phyloP scores from a whole-genome alignment of 2,329 filamentous ascomycete species.

The Rutstroemia sp. region DNA sequence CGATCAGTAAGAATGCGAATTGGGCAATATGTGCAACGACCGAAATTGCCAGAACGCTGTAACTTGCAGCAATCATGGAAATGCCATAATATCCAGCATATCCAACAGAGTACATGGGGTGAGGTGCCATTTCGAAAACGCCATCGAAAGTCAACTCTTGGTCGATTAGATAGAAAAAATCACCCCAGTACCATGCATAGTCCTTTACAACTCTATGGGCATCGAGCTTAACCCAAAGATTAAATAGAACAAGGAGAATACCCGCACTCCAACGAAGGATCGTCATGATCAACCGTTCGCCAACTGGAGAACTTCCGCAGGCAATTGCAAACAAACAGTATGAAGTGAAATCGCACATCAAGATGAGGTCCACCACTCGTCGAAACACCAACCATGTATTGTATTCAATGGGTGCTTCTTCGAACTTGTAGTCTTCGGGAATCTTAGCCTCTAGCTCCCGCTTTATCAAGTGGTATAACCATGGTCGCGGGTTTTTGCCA shows the following conservation, averaged over 20 bases:
- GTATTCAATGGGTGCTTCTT: conserved; percentile 91
- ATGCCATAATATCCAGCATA: conserved; percentile 98
- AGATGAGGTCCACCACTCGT: conserved; percentile 87
- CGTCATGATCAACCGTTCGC: conserved; percentile 64
- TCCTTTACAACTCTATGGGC: conserved; percentile 97
- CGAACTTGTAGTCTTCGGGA: conserved; percentile 85
- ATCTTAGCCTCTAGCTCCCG: conserved; percentile 92
- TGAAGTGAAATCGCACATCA: conserved; percentile 98
- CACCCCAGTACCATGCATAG: conserved; percentile 99
- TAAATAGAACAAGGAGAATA: conserved; percentile 78
- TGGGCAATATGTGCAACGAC: conserved; percentile 91
- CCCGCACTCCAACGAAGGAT: conserved; percentile 72
- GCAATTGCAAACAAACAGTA: conserved; percentile 95
- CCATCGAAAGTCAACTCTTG: conserved; percentile 97
- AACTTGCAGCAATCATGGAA: conserved; percentile 95
- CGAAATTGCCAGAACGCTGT: conserved; percentile 94
- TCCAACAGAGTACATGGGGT: conserved; percentile 98
- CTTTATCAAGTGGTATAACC: conserved; percentile 78
- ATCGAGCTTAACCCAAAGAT: conserved; percentile 97
- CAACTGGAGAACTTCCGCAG: conserved; percentile 67
- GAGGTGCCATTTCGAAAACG: conserved; percentile 97
- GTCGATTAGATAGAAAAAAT: conserved; percentile 98
- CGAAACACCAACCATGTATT: conserved; percentile 98
- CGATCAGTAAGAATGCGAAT: conserved; percentile 82
- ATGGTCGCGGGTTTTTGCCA: conserved; percentile 76